phyloP scores from a whole-genome alignment of 768 basidiomycete genomes.

The Auriscalpium microsporum region DNA sequence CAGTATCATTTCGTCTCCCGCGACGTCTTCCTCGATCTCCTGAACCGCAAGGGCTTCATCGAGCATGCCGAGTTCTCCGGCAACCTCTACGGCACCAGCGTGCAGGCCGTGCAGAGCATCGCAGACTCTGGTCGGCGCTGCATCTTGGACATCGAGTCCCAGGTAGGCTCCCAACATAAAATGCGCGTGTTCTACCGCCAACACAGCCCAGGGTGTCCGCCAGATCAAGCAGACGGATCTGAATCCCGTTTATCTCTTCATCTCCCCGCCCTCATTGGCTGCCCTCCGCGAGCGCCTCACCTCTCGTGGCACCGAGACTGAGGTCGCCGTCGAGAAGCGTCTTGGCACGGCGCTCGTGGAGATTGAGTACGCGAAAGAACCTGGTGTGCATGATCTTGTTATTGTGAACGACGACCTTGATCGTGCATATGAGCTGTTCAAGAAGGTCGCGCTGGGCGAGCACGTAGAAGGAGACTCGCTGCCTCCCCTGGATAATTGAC shows the following conservation, averaged over 20 bases:
- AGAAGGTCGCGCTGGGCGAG: constrained; percentile 67
- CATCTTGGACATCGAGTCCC: constrained; percentile 92
- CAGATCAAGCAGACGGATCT: constrained; percentile 81
- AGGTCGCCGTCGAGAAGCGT: constrained; percentile 62
- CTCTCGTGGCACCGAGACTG: constrained; percentile 78
- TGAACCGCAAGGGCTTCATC: constrained; percentile 71
- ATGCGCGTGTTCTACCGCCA: constrained; percentile 2
- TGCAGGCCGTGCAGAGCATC: constrained; percentile 64
- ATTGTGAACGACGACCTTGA: constrained; percentile 90
- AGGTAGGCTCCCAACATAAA: constrained; percentile 41
- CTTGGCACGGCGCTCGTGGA: constrained; percentile 73
- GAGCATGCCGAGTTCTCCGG: constrained; percentile 92
- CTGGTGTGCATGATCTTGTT: constrained; percentile 67
- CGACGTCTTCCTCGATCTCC: constrained; percentile 64
- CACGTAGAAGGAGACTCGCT: constrained; percentile 49
- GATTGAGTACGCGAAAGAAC: constrained; percentile 74
- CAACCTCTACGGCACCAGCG: constrained; percentile 90
- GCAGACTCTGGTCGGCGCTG: constrained; percentile 67
- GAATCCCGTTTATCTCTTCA: constrained; percentile 84
- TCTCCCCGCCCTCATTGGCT: constrained; percentile 79
- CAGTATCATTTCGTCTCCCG: constrained; percentile 80
- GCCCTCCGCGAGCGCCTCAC: constrained; percentile 62
- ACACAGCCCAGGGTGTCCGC: constrained; percentile 64
- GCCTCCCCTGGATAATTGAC: constrained; percentile 53
- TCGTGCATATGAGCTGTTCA: constrained; percentile 71